These are phyloP conservation scores for Phialophora macrospora DNA, from an alignment of 2,329 filamentous ascomycete species.

Conservation along the genomic window DNA sequence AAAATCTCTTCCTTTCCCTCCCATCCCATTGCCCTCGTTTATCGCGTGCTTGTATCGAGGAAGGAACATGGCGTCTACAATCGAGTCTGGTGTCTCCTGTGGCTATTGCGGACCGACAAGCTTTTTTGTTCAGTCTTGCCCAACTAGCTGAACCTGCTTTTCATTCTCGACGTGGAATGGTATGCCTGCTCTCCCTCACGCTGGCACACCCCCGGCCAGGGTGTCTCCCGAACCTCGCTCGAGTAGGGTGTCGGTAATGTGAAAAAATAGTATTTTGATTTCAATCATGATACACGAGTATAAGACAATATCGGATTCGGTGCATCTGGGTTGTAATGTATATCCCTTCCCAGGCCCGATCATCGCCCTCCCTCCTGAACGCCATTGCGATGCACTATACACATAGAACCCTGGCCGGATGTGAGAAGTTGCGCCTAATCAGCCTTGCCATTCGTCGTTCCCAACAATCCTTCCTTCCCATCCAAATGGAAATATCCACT, in stretches of 20 bases:
- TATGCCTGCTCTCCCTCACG: neutral
- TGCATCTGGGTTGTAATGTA: neutral
- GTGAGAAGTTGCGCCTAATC: conserved; percentile 45
- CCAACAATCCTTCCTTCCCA: conserved; percentile 54
- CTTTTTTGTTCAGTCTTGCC: neutral
- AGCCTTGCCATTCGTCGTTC: conserved; percentile 50
- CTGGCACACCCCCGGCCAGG: neutral
- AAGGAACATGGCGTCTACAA: too few relatives aligned
- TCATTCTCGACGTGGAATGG: neutral
- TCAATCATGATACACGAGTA: neutral
- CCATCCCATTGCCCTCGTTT: neutral
- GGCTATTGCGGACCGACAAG: neutral
- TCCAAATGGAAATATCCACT: conserved; percentile 56
- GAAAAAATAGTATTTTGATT: neutral
- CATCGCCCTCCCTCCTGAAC: conserved; percentile 13
- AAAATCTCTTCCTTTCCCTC: conserved; percentile 14
- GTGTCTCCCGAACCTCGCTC: neutral
- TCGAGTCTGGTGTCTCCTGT: too few relatives aligned
- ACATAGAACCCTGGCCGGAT: conserved; percentile 7
- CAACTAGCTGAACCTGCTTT: neutral
- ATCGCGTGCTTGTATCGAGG: neutral
- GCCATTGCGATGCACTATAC: conserved; percentile 34
- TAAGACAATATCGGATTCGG: neutral
- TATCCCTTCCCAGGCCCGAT: neutral
- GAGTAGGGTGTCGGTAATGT: neutral